Evolutionary conservation across 148 eudicot genomes (phyloP), one percentile per base, ranked within the genome.

Genomic region (Camellia granthamiana): DNA sequence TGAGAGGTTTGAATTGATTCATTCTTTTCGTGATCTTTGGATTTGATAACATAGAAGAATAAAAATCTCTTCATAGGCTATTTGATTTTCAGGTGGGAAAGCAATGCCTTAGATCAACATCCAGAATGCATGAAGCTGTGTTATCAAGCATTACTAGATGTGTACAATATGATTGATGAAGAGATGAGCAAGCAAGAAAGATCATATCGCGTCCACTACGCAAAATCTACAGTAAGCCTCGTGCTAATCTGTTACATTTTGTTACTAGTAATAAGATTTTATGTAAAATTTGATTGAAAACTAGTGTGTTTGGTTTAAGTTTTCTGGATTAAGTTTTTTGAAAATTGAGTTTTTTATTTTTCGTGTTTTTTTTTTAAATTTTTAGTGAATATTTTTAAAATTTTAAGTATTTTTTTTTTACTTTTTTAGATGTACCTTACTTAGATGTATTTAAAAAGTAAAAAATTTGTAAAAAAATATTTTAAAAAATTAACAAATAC

Each of bases 81-180:
- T 0, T 56, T 79, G 30, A n/a, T 62, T 67, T 72, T 70, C 78
- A 88, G 93, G 81, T 91, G 92, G 94, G 83, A 84, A 62, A 61
- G 67, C 3, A 59, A 52, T 54, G 51, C 44, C 64, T 16, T 56
- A n/a, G 80, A 87, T 49, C 80, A 85, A 76, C 88, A 89, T 13
- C 90, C 92, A 0, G 85, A 79, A 1, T 84, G 85, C 61, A 85
- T 88, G 78, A 88, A 79, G 66, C 38, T 77, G 63, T 18, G 71
- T 62, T 90, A 84, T 41, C 68, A 61, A 68, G 77, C 76, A 0
- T 55, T 81, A 2, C 68, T 87, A 15, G 89, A 87, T 58, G 44
- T 86, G 46, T 89, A 66, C 63, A 72, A 69, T 10, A 88, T 86
- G 71, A 79, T 85, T 7, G 91, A 89, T 18, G 79, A 78, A 61